Evolutionary conservation across 2,329 filamentous ascomycete genomes (phyloP), one percentile per base, ranked within the genome.

Genomic region (Sporothrix dimorphospora): DNA sequence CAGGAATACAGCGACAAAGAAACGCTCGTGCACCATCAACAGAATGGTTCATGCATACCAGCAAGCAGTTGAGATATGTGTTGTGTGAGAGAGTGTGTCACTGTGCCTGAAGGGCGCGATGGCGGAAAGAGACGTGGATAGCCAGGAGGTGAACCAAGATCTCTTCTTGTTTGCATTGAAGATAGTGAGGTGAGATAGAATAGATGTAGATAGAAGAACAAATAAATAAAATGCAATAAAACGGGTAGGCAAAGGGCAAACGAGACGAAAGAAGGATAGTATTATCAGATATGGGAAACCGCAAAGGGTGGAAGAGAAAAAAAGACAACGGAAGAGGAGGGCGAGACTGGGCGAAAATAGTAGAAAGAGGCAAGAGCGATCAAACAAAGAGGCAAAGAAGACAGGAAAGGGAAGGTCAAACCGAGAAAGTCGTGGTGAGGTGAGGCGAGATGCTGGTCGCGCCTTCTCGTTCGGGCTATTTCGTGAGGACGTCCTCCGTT

Each of bases 11-110:
- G 7, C 19, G 21, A 19, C 49, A 42, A 63, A 61, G 8, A 63
- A 21, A 42, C 55, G 14, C 67, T 69, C n/a, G 34, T 42, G 7
- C 38, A 59, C 38, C 34, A 47, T 68, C 70, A 72, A 51, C 51
- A 63, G 45, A 51, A 63, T 57, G 45, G 59, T 57, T 69, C 53
- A 69, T 69, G 63, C 71, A 68, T 69, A 53, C 71, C 71, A 72
- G 53, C 63, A 72, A 57, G 63, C 53, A 63, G 70, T 67, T 40
- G 38, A 45, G 49, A 34, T 71, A 45, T 42, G 49, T 42, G 19
- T 45, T 30, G 57, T 19, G 55, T 70, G 42, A 11, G 45, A 27
- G 9, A 57, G 16, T 53, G 45, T 21, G 65, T 53, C 45, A 68
- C 42, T 27, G 65, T 34, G 45, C 45, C 65, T 38, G 30, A 38